phyloP scores from a whole-genome alignment of 1,139 yeast species.

The Kodamaea sp. region DNA sequence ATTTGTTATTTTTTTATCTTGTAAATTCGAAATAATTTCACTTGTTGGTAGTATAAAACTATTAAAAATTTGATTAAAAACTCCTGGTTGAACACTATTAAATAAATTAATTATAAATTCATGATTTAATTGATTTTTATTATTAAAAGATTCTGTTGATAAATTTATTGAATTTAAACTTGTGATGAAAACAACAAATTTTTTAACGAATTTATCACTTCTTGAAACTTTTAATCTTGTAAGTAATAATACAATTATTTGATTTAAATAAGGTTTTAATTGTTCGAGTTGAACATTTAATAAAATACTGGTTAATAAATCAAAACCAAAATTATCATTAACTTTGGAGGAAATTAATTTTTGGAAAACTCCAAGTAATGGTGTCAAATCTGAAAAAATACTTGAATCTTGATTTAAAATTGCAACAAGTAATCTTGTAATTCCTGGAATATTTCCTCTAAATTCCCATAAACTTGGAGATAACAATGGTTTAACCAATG shows the following conservation, averaged over 20 bases:
- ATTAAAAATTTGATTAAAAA: slow-evolving; percentile 61
- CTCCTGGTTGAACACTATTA: slow-evolving; percentile 60
- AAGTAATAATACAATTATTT: slow-evolving; percentile 70
- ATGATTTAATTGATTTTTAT: slow-evolving; percentile 32
- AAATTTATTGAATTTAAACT: slow-evolving; percentile 42
- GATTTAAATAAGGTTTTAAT: slow-evolving; percentile 59
- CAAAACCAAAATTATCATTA: slow-evolving; percentile 81
- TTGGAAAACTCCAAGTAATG: slow-evolving; percentile 94
- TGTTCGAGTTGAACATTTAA: slow-evolving; percentile 49
- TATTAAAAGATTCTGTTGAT: slow-evolving; percentile 20
- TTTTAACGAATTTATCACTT: slow-evolving; percentile 77
- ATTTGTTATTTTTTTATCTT: slow-evolving; percentile 72
- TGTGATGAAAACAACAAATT: slow-evolving; percentile 64
- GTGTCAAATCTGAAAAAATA: slow-evolving; percentile 56
- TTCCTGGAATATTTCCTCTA: slow-evolving; percentile 90
- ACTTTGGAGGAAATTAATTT: slow-evolving; percentile 81
- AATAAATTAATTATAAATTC: slow-evolving; percentile 53
- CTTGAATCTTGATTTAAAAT: slow-evolving; percentile 62
- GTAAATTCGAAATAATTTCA: slow-evolving; percentile 58
- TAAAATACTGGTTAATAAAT: slow-evolving; percentile 69
- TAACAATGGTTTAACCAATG: slow-evolving; percentile 73
- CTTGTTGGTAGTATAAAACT: slow-evolving; percentile 68
- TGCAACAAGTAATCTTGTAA: slow-evolving; percentile 73
- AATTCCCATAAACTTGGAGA: slow-evolving; percentile 92
- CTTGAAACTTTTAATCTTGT: slow-evolving; percentile 77